phyloP scores from a whole-genome alignment of 2,329 filamentous ascomycete genomes.

The Penicillium psychrosexuale region DNA sequence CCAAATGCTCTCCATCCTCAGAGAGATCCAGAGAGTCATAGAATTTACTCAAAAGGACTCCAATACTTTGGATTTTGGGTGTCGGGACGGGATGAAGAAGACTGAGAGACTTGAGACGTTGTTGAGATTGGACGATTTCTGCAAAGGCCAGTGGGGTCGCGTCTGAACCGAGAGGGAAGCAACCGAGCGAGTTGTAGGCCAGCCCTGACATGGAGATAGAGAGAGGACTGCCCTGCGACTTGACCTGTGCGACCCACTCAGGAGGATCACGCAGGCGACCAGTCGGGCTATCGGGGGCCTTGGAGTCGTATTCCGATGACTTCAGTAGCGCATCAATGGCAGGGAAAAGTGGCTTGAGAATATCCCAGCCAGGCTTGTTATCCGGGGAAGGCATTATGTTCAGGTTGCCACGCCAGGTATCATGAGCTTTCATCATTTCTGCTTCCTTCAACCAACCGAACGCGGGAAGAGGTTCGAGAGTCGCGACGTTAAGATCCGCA shows the following conservation, averaged over 20 bases:
- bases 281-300: constrained; percentile 4
- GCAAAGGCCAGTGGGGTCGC: constrained; percentile 42
- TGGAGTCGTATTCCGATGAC: constrained; percentile 22
- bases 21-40: constrained; percentile 26
- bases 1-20: constrained; percentile 20
- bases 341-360: constrained; percentile 28
- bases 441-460: constrained; percentile 49
- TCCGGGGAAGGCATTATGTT: constrained; percentile 20
- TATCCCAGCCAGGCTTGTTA: constrained; percentile 25
- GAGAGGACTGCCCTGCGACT: constrained; percentile 35
- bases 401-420: constrained; percentile 40
- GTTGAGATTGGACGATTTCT: constrained; percentile 46
- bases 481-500: constrained; percentile 31
- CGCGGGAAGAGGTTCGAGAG: constrained; percentile 43
- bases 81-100: constrained; percentile 41
- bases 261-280: constrained; percentile 28
- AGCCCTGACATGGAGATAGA: constrained; percentile 38
- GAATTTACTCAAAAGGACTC: constrained; percentile 31
- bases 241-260: constrained; percentile 33
- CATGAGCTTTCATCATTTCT: constrained; percentile 45
- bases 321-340: constrained; percentile 24
- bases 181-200: constrained; percentile 43
- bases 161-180: constrained; percentile 49
- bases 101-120: constrained; percentile 40
- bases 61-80: constrained; percentile 36